phyloP scores from a whole-genome alignment of 306 rosid species.

The Dalbergia cultrata region DNA sequence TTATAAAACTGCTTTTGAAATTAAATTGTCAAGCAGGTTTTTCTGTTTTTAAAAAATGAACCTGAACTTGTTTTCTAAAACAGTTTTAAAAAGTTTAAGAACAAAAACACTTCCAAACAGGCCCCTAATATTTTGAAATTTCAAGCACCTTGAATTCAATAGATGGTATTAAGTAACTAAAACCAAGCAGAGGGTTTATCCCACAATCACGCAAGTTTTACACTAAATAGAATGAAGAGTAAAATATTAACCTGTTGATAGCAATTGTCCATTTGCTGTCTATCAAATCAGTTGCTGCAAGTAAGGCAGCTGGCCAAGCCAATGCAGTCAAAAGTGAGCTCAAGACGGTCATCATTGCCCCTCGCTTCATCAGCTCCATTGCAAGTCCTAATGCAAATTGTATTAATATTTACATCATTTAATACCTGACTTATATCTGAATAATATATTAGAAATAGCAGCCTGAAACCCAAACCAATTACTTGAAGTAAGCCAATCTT shows the following conservation, averaged over 20 bases:
- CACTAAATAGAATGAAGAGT: constrained; percentile 37
- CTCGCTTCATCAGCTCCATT: constrained; percentile 72
- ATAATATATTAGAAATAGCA: constrained; percentile 9
- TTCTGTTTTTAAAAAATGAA: too few relatives aligned
- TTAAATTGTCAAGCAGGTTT: too few relatives aligned
- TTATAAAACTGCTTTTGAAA: too few relatives aligned
- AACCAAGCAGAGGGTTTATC: constrained; percentile 1
- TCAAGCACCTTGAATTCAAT: constrained; percentile 24
- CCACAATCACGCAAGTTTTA: constrained; percentile 13
- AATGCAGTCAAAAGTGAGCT: constrained; percentile 69
- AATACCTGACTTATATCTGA: not conserved
- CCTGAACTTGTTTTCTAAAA: too few relatives aligned
- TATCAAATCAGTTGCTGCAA: constrained; percentile 72
- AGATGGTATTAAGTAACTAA: constrained; percentile 22
- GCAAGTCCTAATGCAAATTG: constrained; percentile 63
- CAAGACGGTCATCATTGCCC: constrained; percentile 82
- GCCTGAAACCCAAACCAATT: constrained; percentile 44
- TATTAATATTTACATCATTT: constrained; percentile 36
- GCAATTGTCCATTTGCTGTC: constrained; percentile 82
- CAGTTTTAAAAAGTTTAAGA: too few relatives aligned
- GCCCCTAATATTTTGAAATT: not conserved
- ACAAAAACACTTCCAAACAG: too few relatives aligned
- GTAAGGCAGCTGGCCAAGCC: constrained; percentile 73
- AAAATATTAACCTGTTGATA: constrained; percentile 64
- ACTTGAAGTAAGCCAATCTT: constrained; percentile 83